Conservation (phyloP, 2,329 filamentous ascomycete genomes). For the Thermothelomyces thermophilus region DNA sequence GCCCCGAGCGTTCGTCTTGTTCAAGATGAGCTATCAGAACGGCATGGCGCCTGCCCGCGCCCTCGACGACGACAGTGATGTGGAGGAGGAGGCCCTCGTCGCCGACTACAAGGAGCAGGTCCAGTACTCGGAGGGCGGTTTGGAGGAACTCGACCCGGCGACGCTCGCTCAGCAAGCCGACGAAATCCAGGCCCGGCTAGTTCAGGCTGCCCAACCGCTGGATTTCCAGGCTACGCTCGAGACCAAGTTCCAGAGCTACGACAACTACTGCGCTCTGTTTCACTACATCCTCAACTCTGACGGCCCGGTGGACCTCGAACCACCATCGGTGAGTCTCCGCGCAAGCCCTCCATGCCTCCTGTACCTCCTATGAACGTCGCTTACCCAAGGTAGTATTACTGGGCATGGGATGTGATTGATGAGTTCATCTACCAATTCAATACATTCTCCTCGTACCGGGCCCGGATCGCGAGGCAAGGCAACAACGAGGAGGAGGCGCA, state of each 20-base stretch:
- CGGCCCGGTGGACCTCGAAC: slow-evolving; percentile 94
- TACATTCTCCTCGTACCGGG: slow-evolving; percentile 95
- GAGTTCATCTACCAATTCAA: slow-evolving; percentile 99
- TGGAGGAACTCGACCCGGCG: slow-evolving; percentile 72
- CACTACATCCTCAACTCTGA: slow-evolving; percentile 99
- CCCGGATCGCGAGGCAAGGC: slow-evolving; percentile 75
- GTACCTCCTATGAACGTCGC: neutral
- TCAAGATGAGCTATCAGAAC: slow-evolving; percentile 58
- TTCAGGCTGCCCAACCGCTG: slow-evolving; percentile 85
- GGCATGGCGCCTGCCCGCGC: slow-evolving; percentile 53
- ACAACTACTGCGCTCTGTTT: slow-evolving; percentile 98
- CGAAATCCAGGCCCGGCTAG: slow-evolving; percentile 88
- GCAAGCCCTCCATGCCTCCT: neutral
- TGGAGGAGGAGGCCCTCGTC: slow-evolving; percentile 91
- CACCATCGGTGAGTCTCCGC: slow-evolving; percentile 71
- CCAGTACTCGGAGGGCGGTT: slow-evolving; percentile 84
- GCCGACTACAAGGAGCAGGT: slow-evolving; percentile 96
- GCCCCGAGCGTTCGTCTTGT: neutral
- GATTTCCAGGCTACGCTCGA: slow-evolving; percentile 95
- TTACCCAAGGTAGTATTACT: slow-evolving; percentile 69
- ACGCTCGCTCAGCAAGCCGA: slow-evolving; percentile 69
- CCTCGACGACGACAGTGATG: slow-evolving; percentile 78
- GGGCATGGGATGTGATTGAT: slow-evolving; percentile 99
- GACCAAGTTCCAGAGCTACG: slow-evolving; percentile 97
- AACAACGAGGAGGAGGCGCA: slow-evolving; percentile 88